These are phyloP conservation scores for Exophiala sideris DNA, from an alignment of 2,329 filamentous ascomycete genomes.

Conservation along the genomic window DNA sequence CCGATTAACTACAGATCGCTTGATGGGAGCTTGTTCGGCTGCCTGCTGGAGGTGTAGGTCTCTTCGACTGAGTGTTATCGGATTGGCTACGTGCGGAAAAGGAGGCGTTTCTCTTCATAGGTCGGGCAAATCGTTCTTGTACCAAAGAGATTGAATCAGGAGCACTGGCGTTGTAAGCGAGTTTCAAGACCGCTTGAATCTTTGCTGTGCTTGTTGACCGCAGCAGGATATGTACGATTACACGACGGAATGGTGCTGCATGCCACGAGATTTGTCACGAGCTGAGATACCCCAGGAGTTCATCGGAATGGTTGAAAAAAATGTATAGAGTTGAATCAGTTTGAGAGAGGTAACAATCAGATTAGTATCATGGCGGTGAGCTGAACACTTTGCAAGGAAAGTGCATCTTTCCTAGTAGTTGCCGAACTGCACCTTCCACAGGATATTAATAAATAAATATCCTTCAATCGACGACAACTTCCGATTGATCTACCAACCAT, in stretches of 20 bases:
- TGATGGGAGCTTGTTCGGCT: conserved; percentile 28
- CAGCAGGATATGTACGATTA: conserved; percentile 9
- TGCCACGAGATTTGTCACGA: conserved; percentile 14
- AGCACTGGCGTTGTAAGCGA: conserved; percentile 5
- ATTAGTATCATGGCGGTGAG: too few relatives aligned
- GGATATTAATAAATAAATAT: too few relatives aligned
- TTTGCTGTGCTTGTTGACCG: conserved; percentile 2
- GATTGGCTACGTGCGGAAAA: too few relatives aligned
- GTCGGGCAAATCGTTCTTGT: too few relatives aligned
- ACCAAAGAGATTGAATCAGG: background rate
- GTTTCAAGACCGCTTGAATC: background rate
- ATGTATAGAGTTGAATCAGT: background rate
- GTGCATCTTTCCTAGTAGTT: too few relatives aligned
- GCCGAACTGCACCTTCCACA: background rate
- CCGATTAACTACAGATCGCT: conserved; percentile 40
- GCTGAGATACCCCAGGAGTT: conserved; percentile 11
- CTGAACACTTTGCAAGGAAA: too few relatives aligned
- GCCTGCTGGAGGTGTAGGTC: conserved; percentile 5
- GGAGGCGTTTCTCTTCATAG: too few relatives aligned
- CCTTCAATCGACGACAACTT: too few relatives aligned
- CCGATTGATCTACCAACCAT: too few relatives aligned
- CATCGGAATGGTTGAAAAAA: background rate
- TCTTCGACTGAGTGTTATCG: background rate
- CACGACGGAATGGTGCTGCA: conserved; percentile 5
- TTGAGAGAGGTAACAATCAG: too few relatives aligned